Conservation (phyloP, 306 rosid species). For the Trifolium dubium region DNA sequence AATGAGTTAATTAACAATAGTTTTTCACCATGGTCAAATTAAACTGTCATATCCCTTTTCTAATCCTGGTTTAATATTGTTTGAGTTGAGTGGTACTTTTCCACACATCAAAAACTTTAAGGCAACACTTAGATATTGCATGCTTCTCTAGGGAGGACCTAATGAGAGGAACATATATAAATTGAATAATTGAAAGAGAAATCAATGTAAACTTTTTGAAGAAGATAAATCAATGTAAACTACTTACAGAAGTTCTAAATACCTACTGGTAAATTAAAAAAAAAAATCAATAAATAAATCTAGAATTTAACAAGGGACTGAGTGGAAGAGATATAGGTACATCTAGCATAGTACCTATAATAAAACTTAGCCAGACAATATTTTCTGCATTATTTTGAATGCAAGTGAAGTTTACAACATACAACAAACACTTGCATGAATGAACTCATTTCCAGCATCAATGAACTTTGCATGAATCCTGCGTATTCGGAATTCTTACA, state of each 20-base stretch:
- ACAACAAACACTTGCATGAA: constrained; percentile 45
- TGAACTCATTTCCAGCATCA: constrained; percentile 39
- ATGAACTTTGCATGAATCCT: constrained; percentile 43
- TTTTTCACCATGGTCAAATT: not conserved
- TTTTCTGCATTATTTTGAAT: constrained; percentile 51
- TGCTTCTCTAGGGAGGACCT: constrained; percentile 8
- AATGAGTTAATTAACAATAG: not conserved
- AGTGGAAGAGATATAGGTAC: constrained; percentile 35
- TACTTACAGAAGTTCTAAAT: constrained; percentile 43
- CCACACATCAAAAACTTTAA: not conserved
- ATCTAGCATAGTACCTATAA: constrained; percentile 45
- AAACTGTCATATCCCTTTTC: not conserved
- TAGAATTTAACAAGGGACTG: constrained; percentile 36
- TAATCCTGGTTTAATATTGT: not conserved
- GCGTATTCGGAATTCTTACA: constrained; percentile 34
- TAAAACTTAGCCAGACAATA: constrained; percentile 40
- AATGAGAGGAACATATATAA: constrained; percentile 22
- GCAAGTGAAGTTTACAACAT: constrained; percentile 43
- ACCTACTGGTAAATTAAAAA: constrained; percentile 5
- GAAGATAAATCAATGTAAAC: not conserved
- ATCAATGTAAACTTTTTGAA: not conserved
- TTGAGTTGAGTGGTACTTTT: not conserved
- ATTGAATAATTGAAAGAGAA: constrained; percentile 21
- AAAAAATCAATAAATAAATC: constrained; percentile 31
- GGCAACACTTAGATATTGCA: constrained; percentile 24